Evolutionary conservation across 768 basidiomycete species (phyloP).

Genomic region (Lactarius evosmus): DNA sequence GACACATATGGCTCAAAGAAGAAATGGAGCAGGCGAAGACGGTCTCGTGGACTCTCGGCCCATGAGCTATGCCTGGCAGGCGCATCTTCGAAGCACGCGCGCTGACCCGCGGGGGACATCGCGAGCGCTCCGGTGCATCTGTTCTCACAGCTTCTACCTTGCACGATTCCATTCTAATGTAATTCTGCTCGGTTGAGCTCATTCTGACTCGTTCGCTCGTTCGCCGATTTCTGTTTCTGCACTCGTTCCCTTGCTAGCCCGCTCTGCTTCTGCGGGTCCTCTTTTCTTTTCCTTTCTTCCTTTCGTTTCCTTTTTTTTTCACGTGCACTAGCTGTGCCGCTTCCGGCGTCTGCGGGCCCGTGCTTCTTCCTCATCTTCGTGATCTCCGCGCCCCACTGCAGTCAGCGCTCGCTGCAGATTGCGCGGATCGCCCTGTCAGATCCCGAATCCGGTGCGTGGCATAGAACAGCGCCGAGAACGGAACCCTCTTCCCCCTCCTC

Average conservation of each 20-base stretch:
- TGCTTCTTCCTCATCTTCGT: conserved; percentile 20
- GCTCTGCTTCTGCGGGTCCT: background rate
- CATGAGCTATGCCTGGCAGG: background rate
- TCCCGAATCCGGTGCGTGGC: background rate
- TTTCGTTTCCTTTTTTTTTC: conserved; percentile 1
- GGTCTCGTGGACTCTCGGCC: conserved; percentile 14
- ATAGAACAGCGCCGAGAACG: conserved; percentile 18
- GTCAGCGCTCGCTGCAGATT: conserved; percentile 16
- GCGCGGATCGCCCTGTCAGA: conserved; percentile 17
- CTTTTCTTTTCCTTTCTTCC: background rate
- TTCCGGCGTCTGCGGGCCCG: conserved; percentile 20
- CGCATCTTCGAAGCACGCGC: conserved; percentile 8
- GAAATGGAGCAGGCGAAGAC: conserved; percentile 5
- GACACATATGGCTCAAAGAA: conserved; percentile 2
- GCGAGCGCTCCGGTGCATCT: conserved; percentile 16
- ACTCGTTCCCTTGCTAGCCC: background rate
- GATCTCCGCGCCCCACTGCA: conserved; percentile 15
- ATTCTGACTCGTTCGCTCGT: conserved; percentile 8
- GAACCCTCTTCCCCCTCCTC: background rate
- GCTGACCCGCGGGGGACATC: conserved; percentile 7
- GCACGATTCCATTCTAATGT: conserved; percentile 18
- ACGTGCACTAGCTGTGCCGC: conserved; percentile 15
- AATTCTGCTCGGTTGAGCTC: conserved; percentile 10
- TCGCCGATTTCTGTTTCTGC: conserved; percentile 2
- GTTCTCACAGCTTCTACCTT: conserved; percentile 8